phyloP scores from a whole-genome alignment of 1,284 basidiomycete genomes.

The Anthracocystis walkeri region DNA sequence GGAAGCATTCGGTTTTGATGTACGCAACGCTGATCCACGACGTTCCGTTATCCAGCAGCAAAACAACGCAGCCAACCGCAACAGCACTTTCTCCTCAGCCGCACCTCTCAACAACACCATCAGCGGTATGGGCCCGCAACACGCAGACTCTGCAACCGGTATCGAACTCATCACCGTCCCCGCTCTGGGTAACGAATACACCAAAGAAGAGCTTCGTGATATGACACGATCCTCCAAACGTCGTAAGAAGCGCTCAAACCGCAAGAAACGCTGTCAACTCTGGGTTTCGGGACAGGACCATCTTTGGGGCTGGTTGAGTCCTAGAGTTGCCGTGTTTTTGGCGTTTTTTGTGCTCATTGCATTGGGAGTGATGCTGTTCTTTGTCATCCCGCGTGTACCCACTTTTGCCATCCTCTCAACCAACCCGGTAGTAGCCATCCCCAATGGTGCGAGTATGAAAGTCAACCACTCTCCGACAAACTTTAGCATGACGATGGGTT shows the following conservation, averaged over 20 bases:
- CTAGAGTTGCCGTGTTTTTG: conserved; percentile 55
- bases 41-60: conserved; percentile 32
- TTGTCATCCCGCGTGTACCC: conserved; percentile 64
- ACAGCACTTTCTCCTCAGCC: conserved; percentile 2
- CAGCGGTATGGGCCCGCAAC: conserved; percentile 31
- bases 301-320: conserved; percentile 55
- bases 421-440: conserved; percentile 51
- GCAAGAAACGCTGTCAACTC: conserved; percentile 28
- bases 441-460: conserved; percentile 55
- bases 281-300: conserved; percentile 58
- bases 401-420: conserved; percentile 52
- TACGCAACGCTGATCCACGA: conserved; percentile 55
- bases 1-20: conserved; percentile 63
- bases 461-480: conserved; percentile 53
- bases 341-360: conserved; percentile 41
- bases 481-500: conserved; percentile 58
- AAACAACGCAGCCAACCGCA: conserved; percentile 12
- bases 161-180: conserved; percentile 67
- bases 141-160: conserved; percentile 48
- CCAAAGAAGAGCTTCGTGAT: conserved; percentile 52
- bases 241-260: conserved; percentile 30
- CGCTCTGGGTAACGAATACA: conserved; percentile 62
- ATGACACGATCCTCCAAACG: conserved; percentile 50
- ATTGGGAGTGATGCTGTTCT: conserved; percentile 56
- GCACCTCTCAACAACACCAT: conserved; percentile 12